A percentile compares a stretch with the other conserved stretches of the same genome.
Conservation (phyloP, 768 basidiomycete genomes). For the Hericium alpestre region DNA sequence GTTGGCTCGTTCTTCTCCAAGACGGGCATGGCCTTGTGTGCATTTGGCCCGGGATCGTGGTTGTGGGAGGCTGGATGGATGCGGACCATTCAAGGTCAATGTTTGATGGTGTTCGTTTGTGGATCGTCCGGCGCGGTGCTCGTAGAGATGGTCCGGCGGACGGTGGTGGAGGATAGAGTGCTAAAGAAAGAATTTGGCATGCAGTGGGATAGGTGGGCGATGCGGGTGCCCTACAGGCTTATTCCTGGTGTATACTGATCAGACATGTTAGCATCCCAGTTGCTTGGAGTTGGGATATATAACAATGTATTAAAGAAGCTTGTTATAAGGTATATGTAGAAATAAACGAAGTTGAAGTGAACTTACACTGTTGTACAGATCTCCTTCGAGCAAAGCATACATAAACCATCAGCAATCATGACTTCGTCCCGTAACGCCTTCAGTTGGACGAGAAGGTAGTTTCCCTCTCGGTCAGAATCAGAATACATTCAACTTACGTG, state of each 20-base stretch:
- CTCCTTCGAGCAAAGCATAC: too few relatives aligned
- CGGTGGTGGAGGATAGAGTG: not conserved
- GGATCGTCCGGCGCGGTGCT: not conserved
- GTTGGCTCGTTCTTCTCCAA: slow-evolving; percentile 11
- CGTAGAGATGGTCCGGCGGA: not conserved
- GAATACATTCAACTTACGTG: too few relatives aligned
- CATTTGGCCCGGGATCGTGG: slow-evolving; percentile 14
- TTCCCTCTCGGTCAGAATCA: too few relatives aligned
- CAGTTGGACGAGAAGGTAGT: too few relatives aligned
- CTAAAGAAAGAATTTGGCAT: not conserved
- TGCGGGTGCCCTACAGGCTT: not conserved
- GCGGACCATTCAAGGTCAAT: not conserved
- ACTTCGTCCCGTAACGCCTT: too few relatives aligned
- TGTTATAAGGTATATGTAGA: too few relatives aligned
- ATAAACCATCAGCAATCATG: too few relatives aligned
- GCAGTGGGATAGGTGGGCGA: not conserved
- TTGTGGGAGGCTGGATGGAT: slow-evolving; percentile 5
- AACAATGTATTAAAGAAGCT: too few relatives aligned
- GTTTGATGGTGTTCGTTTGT: not conserved
- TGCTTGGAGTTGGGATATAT: too few relatives aligned
- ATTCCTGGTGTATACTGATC: not conserved
- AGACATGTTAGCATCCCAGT: too few relatives aligned
- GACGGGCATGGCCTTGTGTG: slow-evolving; percentile 7
- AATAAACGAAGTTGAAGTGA: too few relatives aligned
- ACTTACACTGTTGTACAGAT: too few relatives aligned